Conservation (phyloP, 2,329 filamentous ascomycete species). For the Emergomyces orientalis region DNA sequence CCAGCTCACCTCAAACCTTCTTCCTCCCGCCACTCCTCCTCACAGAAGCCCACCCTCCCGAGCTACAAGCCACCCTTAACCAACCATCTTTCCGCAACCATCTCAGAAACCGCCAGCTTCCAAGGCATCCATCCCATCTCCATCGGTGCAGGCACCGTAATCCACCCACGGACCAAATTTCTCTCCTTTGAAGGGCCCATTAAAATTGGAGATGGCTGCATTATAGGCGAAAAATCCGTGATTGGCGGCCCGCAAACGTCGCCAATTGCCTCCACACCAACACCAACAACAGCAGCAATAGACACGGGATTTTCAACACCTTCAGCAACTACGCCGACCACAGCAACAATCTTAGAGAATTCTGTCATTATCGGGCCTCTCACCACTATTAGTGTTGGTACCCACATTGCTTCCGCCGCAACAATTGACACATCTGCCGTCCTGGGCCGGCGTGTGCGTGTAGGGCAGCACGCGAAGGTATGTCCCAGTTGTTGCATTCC, state of each 20-base stretch:
- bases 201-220: conserved; percentile 68
- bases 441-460: conserved; percentile 25
- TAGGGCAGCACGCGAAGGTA: conserved; percentile 56
- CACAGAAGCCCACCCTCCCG: conserved; percentile 18
- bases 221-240: conserved; percentile 59
- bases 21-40: conserved; percentile 18
- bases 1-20: conserved; percentile 20
- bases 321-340: conserved; percentile 1
- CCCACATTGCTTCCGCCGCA: conserved; percentile 31
- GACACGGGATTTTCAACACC: conserved; percentile 5
- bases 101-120: conserved; percentile 33
- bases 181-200: conserved; percentile 72
- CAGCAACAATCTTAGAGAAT: conserved; percentile 28
- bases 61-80: conserved; percentile 27
- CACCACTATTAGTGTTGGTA: conserved; percentile 29
- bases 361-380: conserved; percentile 33
- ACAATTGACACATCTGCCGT: conserved; percentile 39
- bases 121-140: conserved; percentile 67
- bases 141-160: conserved; percentile 64
- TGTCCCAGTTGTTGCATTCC: conserved; percentile 53
- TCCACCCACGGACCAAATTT: conserved; percentile 79
- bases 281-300: conserved; percentile 10
- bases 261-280: conserved; percentile 12
- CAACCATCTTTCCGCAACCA: conserved; percentile 29
- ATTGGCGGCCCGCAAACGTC: conserved; percentile 27